phyloP scores from a whole-genome alignment of 164 flowering plant genomes.

The Saururus chinensis region DNA sequence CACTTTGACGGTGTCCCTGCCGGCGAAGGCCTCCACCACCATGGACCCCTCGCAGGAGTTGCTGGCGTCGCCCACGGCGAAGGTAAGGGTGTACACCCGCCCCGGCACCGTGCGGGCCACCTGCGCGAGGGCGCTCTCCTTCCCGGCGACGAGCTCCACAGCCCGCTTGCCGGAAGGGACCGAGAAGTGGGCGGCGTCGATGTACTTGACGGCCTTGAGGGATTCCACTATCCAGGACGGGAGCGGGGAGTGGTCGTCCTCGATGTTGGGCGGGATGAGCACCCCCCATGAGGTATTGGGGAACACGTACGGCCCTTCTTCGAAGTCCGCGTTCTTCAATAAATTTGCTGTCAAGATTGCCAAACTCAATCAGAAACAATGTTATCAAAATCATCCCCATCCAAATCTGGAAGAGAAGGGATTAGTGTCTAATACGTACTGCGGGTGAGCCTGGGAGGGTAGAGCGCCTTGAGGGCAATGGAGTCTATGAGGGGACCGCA shows the following conservation, averaged over 20 bases:
- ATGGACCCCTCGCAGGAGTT: constrained; percentile 61
- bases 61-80: constrained; percentile 62
- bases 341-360: constrained; percentile 34
- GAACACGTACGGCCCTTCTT: constrained; percentile 72
- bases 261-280: constrained; percentile 67
- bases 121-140: constrained; percentile 72
- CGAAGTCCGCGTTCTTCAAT: constrained; percentile 73
- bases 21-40: constrained; percentile 66
- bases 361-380: background rate
- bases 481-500: constrained; percentile 94
- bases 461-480: constrained; percentile 47
- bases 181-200: constrained; percentile 49
- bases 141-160: constrained; percentile 69
- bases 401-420: background rate
- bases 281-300: constrained; percentile 66
- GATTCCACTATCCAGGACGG: constrained; percentile 84
- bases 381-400: too few species aligned
- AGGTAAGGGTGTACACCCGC: constrained; percentile 40
- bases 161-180: constrained; percentile 73
- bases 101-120: constrained; percentile 36
- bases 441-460: constrained; percentile 55
- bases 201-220: constrained; percentile 74
- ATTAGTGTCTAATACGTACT: constrained; percentile 52
- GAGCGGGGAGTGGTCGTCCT: constrained; percentile 70
- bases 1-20: constrained; percentile 30